Base-by-base conservation (phyloP, 129 eudicot species). In the Arctium minus region DNA sequence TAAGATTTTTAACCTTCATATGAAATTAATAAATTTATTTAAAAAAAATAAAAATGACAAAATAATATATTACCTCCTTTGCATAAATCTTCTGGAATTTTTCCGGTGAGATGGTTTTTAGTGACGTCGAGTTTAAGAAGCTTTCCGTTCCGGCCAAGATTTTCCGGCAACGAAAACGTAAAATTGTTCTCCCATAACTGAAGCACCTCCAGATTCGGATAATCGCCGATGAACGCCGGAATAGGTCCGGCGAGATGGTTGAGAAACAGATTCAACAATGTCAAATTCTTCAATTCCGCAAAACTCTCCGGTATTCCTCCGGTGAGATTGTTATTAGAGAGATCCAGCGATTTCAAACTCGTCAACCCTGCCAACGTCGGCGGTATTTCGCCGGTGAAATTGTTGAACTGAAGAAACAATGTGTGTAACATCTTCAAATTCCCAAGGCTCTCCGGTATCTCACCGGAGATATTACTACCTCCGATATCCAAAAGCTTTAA, bases 161-260 rank as follows among this genome's bases (percentile, higher is more conserved):
- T 89, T 8, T 85, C 86, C 72, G 99, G 99, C 42, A 95, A 32
- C 2, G 80, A 79, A 6, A 91, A 40, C 4, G 99, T 96, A 85
- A 96, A 91, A 46, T 96, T 93, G 76, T 96, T 96, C 46, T 81
- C 84, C 99, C 99, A 93, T 1, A 91, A 68, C 35, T 89, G 92
- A 22, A 96, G 79, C 44, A 88, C 91, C 72, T 96, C 99, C 9
- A 96, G 90, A 82, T 91, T 80, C 0, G 95, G 97, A 1, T 87
- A 72, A 56, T 93, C 94, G 6, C 91, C 99, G 11, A 96, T 81
- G 79, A 89, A 89, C 40, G 75, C 17, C 15, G 99, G 99, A 38
- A 96, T 74, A 0, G 88, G 97, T 17, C 99, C 99, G 4, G 84
- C 68, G 31, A 96, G 80, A 53, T 93, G 89, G 70, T 96, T 96